Evolutionary conservation across 495 filamentous ascomycete species (phyloP), one percentile per base, ranked within the genome.

Genomic region (Mycothermus thermophilus): DNA sequence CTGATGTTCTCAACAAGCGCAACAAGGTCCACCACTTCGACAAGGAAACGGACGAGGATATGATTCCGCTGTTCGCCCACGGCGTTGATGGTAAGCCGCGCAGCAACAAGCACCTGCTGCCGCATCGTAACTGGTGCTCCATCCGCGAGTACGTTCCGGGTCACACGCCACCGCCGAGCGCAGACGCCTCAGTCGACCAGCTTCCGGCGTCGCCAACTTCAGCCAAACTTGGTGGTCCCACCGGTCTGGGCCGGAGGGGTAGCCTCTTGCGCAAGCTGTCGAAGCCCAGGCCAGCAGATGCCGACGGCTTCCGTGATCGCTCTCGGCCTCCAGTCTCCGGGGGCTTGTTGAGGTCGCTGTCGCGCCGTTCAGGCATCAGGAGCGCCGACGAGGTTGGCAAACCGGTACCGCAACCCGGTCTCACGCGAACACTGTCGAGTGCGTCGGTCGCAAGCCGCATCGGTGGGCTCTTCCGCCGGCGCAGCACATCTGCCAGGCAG

Each of bases 21-120:
- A 93, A 95, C 59, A 92, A 84, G 46, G 65, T 94, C 10, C 90
- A 97, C 50, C 87, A 96, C 51, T 69, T 88, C 16, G 77, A 88
- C 53, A 55, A 60, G 34, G 68, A 86, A 41, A 95, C 90, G 0
- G 85, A 96, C 38, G 90, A 97, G 57, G 76, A 86, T 49, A 88
- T 96, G 80, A 84, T 94, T 34, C 84, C 90, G 1, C 74, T 96
- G 34, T 97, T 97, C 55, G 67, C 64, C 0, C 74, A 80, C 32
- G 90, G 93, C 48, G 83, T 93, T 2, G 85, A 93, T 47, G 82
- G 81, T 28, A 87, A 85, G 50, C 63, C 74, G 8, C 73, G 90
- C 41, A 94, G 92, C 50, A 97, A 97, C 57, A 88, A 84, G 46
- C 72, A 75, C 36, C 62, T 97, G n/a, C 67, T 97, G 9, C 86